Percentiles rank a stretch among this genome's conserved stretches.
Conservation (phyloP, 352 stramenopile genomes). For the Lagenidium giganteum region DNA sequence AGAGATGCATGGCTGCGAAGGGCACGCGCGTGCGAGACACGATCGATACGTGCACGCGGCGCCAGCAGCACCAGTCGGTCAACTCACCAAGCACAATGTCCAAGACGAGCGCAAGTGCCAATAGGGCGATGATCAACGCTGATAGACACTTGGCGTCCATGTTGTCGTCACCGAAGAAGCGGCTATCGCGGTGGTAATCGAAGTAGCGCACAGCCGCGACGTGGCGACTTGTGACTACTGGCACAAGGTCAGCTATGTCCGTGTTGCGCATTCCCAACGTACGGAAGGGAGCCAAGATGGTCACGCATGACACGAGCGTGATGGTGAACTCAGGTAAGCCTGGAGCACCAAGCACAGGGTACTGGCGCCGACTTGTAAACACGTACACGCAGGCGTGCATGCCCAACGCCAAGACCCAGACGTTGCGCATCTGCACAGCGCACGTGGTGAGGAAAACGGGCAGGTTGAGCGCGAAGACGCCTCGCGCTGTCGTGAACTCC, state of each 20-base stretch:
- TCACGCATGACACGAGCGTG: constrained; percentile 12
- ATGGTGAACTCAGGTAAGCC: constrained; percentile 13
- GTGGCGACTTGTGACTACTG: too few species aligned
- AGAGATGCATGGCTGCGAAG: not conserved
- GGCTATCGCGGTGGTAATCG: too few species aligned
- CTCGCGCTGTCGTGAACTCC: constrained; percentile 7
- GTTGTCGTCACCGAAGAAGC: too few species aligned
- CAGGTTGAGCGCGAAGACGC: constrained; percentile 4
- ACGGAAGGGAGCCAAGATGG: constrained; percentile 6
- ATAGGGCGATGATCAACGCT: too few species aligned
- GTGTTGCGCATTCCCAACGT: constrained; percentile 2
- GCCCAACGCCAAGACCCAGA: constrained; percentile 10
- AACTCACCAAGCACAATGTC: too few species aligned
- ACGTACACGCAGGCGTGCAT: constrained; percentile 3
- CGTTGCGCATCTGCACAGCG: constrained; percentile 19
- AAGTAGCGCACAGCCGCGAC: too few species aligned
- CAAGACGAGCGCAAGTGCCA: too few species aligned
- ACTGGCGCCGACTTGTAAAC: not conserved
- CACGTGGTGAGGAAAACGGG: constrained; percentile 4
- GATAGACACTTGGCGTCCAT: too few species aligned
- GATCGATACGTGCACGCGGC: too few species aligned
- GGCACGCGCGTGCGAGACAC: not conserved
- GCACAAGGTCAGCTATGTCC: constrained; percentile 2
- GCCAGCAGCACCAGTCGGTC: too few species aligned
- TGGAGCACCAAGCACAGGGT: not conserved